phyloP scores from a whole-genome alignment of 805 yeast genomes.

The Candida golubevii region DNA sequence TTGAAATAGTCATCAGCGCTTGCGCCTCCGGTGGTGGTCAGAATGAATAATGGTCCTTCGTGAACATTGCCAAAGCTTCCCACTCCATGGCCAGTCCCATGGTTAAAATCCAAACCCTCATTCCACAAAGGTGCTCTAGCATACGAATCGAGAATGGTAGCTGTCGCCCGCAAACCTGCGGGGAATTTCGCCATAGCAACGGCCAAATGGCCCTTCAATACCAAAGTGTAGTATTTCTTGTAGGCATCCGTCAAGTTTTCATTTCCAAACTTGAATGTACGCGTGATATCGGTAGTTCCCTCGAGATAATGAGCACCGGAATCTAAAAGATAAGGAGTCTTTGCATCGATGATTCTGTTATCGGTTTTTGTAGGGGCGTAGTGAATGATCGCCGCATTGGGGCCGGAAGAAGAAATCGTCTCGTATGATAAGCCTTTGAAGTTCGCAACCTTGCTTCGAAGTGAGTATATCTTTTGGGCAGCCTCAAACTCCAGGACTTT shows the following conservation, averaged over 20 bases:
- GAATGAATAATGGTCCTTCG: slow-evolving; percentile 89
- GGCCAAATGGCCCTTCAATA: slow-evolving; percentile 87
- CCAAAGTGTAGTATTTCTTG: slow-evolving; percentile 74
- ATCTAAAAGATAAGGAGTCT: slow-evolving; percentile 72
- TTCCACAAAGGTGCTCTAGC: slow-evolving; percentile 83
- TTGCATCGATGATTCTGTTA: slow-evolving; percentile 58
- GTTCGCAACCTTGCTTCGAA: slow-evolving; percentile 50
- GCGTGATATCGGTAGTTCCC: slow-evolving; percentile 95
- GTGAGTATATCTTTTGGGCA: slow-evolving; percentile 51
- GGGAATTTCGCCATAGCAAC: slow-evolving; percentile 79
- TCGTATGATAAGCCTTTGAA: slow-evolving; percentile 71
- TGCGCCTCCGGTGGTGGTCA: slow-evolving; percentile 50
- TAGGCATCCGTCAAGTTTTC: slow-evolving; percentile 33
- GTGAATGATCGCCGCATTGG: slow-evolving; percentile 73
- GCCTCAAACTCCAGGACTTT: slow-evolving; percentile 62
- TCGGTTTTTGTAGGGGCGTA: slow-evolving; percentile 63
- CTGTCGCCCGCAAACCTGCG: slow-evolving; percentile 54
- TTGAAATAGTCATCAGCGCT: slow-evolving; percentile 37
- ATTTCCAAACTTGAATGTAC: slow-evolving; percentile 68
- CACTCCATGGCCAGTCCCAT: slow-evolving; percentile 98
- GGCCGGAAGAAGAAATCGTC: slow-evolving; percentile 71
- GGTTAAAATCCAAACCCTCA: slow-evolving; percentile 80
- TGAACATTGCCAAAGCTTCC: slow-evolving; percentile 90
- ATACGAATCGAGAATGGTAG: slow-evolving; percentile 70
- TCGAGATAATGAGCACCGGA: slow-evolving; percentile 90